Evolutionary conservation across 2,329 filamentous ascomycete species (phyloP), one percentile per base, ranked within the genome.

Genomic region (Phialocephala sp.): DNA sequence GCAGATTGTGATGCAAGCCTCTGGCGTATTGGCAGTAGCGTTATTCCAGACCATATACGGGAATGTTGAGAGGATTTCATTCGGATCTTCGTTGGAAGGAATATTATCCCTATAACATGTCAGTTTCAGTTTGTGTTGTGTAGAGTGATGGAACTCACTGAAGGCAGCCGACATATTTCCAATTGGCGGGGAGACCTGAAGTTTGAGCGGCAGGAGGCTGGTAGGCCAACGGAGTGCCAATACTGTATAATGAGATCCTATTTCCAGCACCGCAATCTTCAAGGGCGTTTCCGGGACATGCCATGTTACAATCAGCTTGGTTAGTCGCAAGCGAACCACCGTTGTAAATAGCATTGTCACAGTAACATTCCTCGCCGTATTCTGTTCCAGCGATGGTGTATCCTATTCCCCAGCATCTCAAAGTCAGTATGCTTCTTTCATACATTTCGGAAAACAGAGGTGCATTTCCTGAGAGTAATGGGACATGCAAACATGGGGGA

Each of bases 41-140:
- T 63, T 62, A 47, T 68, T 62, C 47, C 60, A 69, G 8, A 72
- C 60, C 62, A 66, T 68, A 60, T 73, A 74, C 1, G 72, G 72
- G 18, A 73, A 71, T 9, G 66, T 70, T 3, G 47, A 36, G 35
- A 66, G 64, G 14, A 59, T 60, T 47, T 68, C 55, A 52, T 67
- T 69, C 20, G 68, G 60, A 41, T 66, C 62, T 50, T 70, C 90
- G 86, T 47, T 90, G 79, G 56, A 90, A 79, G 1, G 80, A 81
- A 88, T 88, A 90, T 56, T 83, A 74, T 3, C 87, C n/a, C 43
- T 45, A 20, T 32, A 6, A 32, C 6, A 8, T 45, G 14, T 20
- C n/a, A 20, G 8, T 20, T 8, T 45, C 18, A 20, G 43, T 3
- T 45, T 18, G 2, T 12, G 4, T 2, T 4, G 43, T 3, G 18